phyloP scores from a whole-genome alignment of 306 rosid species.

The Trifolium dubium region DNA sequence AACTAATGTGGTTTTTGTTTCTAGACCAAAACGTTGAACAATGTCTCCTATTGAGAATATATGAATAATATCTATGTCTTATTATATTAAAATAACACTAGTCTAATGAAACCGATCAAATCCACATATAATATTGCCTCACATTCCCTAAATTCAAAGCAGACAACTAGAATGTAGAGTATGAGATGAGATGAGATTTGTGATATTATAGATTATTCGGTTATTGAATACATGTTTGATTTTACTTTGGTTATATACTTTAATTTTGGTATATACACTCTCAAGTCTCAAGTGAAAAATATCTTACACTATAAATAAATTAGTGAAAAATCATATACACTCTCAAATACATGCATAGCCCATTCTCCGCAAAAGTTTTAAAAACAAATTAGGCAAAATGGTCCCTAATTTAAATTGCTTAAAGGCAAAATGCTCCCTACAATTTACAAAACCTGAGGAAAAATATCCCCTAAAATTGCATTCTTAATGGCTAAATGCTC shows the following conservation, averaged over 20 bases:
- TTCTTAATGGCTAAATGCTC: no score
- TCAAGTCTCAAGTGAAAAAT: background rate
- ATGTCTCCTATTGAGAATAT: conserved; percentile 72
- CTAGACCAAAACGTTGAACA: conserved; percentile 69
- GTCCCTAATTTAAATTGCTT: no score
- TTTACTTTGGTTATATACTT: background rate
- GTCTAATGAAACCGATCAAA: conserved; percentile 43
- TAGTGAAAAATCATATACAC: no score
- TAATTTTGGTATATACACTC: no score
- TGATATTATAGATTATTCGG: conserved; percentile 28
- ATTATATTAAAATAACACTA: background rate
- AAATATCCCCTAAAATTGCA: no score
- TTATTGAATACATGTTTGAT: conserved; percentile 20
- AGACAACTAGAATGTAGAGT: conserved; percentile 37
- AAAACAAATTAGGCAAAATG: no score
- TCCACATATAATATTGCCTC: conserved; percentile 51
- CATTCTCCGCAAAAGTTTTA: no score
- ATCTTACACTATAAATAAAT: no score
- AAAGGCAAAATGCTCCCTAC: no score
- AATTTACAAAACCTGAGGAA: no score
- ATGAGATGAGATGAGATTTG: conserved; percentile 15
- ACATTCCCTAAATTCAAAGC: conserved; percentile 69
- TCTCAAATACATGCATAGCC: no score
- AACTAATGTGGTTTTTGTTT: conserved; percentile 56
- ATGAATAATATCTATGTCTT: conserved; percentile 40